These are phyloP conservation scores for Agaricus sinodeliciosus DNA, from an alignment of 768 basidiomycete species.

Conservation along the genomic window DNA sequence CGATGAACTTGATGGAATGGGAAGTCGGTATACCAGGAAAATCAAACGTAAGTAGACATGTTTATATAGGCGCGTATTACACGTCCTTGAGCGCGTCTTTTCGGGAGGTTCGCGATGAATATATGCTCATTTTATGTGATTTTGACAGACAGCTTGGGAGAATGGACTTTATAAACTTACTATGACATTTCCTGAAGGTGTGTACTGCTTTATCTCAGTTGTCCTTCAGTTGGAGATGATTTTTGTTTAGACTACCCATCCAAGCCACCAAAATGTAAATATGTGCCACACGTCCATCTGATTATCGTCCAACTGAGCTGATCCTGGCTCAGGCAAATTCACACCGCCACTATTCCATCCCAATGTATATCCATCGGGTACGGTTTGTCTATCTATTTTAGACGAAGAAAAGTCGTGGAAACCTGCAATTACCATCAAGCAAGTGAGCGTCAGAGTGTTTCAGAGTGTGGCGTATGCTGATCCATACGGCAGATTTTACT, in stretches of 20 bases:
- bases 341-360: slow-evolving; percentile 93
- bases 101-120: background rate
- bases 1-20: slow-evolving; percentile 97
- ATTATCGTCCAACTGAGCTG: background rate
- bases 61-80: slow-evolving; percentile 10
- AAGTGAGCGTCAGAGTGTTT: slow-evolving; percentile 40
- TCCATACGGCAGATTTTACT: slow-evolving; percentile 66
- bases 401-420: slow-evolving; percentile 99
- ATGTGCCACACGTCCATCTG: background rate
- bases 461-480: slow-evolving; percentile 3
- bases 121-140: slow-evolving; percentile 12
- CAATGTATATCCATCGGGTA: slow-evolving; percentile 98
- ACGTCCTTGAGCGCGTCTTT: slow-evolving; percentile 9
- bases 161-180: slow-evolving; percentile 89
- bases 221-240: background rate
- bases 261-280: slow-evolving; percentile 87
- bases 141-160: slow-evolving; percentile 86
- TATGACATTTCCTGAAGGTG: slow-evolving; percentile 97
- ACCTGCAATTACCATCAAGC: slow-evolving; percentile 97
- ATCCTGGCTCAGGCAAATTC: slow-evolving; percentile 75
- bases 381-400: slow-evolving; percentile 94
- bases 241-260: slow-evolving; percentile 76
- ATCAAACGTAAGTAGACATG: slow-evolving; percentile 51
- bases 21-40: slow-evolving; percentile 99
- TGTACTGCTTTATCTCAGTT: background rate